These are phyloP conservation scores for Manihot esculenta DNA, from an alignment of 441 rosid species.

Conservation along the genomic window DNA sequence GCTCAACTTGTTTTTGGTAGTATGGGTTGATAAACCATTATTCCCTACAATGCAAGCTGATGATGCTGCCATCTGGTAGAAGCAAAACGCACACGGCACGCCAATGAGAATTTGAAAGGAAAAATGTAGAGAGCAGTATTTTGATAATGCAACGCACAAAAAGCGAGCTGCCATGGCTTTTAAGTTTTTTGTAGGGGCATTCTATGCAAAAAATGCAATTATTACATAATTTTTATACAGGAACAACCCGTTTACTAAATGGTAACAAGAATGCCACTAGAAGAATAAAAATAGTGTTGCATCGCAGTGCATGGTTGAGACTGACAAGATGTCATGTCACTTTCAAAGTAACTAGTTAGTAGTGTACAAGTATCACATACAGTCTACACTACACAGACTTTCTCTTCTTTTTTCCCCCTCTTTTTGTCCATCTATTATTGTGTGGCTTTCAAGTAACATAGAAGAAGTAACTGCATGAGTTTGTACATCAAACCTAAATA, in stretches of 20 bases:
- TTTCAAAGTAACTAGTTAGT: not conserved
- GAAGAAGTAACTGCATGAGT: not conserved
- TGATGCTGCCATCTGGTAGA: conserved; percentile 64
- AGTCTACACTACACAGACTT: no score
- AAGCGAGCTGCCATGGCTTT: not conserved
- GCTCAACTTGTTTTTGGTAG: conserved; percentile 38
- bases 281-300: not conserved
- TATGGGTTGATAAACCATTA: conserved; percentile 39
- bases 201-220: not conserved
- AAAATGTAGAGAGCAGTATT: not conserved
- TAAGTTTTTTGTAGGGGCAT: not conserved
- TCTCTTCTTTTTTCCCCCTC: no score
- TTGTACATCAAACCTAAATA: not conserved
- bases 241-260: not conserved
- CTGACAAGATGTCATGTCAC: not conserved
- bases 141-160: not conserved
- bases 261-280: not conserved
- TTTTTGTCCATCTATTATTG: no score
- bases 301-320: not conserved
- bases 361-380: not conserved
- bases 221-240: no score
- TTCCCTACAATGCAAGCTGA: conserved; percentile 63
- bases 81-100: not conserved
- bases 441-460: not conserved
- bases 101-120: not conserved